Percentiles rank a stretch among this genome's conserved stretches.
These are phyloP conservation scores for Candida xiaguanensis DNA, from an alignment of 805 yeast genomes.

Conservation along the genomic window DNA sequence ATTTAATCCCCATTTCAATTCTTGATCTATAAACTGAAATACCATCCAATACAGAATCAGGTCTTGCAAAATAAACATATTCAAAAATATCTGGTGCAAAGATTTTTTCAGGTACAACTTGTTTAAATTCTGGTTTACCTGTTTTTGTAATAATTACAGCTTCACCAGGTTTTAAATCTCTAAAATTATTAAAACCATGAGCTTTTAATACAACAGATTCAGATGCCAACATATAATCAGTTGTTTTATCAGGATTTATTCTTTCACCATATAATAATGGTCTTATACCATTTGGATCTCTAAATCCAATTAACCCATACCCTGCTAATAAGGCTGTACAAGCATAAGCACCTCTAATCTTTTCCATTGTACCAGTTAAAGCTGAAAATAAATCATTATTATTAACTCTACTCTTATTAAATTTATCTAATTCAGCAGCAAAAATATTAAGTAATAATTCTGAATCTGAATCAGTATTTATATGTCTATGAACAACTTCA, in stretches of 20 bases:
- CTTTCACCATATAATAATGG: slow-evolving; percentile 89
- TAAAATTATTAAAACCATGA: slow-evolving; percentile 73
- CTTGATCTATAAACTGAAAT: slow-evolving; percentile 91
- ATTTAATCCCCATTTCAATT: slow-evolving; percentile 86
- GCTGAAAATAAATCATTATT: slow-evolving; percentile 87
- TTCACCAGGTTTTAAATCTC: slow-evolving; percentile 92
- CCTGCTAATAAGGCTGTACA: slow-evolving; percentile 95
- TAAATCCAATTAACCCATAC: slow-evolving; percentile 89
- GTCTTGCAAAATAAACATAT: slow-evolving; percentile 96
- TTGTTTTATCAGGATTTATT: slow-evolving; percentile 33
- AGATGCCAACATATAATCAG: slow-evolving; percentile 91
- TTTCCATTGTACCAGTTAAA: slow-evolving; percentile 71
- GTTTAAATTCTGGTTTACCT: slow-evolving; percentile 66
- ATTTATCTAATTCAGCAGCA: slow-evolving; percentile 87
- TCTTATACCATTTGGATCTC: slow-evolving; percentile 96
- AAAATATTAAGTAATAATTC: slow-evolving; percentile 86
- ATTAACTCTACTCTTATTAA: slow-evolving; percentile 90
- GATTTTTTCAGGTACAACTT: slow-evolving; percentile 71
- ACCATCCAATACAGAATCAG: slow-evolving; percentile 96
- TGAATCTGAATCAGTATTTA: slow-evolving; percentile 95
- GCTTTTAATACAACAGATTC: slow-evolving; percentile 95
- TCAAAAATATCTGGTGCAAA: slow-evolving; percentile 97
- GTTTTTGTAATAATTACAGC: slow-evolving; percentile 90
- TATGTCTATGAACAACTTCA: slow-evolving; percentile 92
- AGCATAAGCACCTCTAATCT: slow-evolving; percentile 95